Base-by-base conservation (phyloP, 2,329 filamentous ascomycete genomes). In the Neospermospora avenae region DNA sequence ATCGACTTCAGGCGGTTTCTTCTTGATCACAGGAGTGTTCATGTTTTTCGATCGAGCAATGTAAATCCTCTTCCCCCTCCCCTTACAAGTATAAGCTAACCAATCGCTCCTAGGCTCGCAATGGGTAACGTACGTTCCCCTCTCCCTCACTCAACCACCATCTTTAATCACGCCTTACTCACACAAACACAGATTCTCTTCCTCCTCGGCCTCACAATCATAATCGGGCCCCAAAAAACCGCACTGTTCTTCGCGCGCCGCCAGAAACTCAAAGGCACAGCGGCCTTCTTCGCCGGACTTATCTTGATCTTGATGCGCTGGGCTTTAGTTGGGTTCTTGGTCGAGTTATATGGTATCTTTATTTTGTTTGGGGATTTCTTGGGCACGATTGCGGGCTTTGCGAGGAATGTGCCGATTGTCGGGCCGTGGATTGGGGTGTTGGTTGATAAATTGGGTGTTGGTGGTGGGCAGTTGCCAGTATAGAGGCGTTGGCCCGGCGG, bases 21-120 rank as follows among this genome's bases (percentile, higher is more conserved):
- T 99, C 81, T 85, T 99, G 59, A 84, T 97, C 73, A 90, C 91
- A 72, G 95, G 95, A 63, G 91, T 99, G 10, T 83, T 99, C 77
- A 84, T 99, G 77, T 98, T 99, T 80, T 99, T 99, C 79, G 95
- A 99, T 77, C 86, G 95, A 67, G 91, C 95, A 71, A 93, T 98
- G 91, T 93, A 80, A 72, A 87, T 80, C 57, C 34, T 24, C 51
- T 37, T 24, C 59, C 58, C 22, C 31, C 28, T 53, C n/a, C 42
- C 24, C 48, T 54, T 39, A 49, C 59, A 22, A 18, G 52, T 35
- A 39, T 28, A 31, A 35, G 39, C 58, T 65, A 46, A 61, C 24
- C 18, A 31, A n/a, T 20, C 28, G 7, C n/a, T 58, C 41, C 7
- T 66, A 95, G 90, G 86, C 86, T 99, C 59, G 93, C 93, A 68